These are phyloP conservation scores for Cymbidium sinense DNA, from an alignment of 106 monocot species.

Conservation along the genomic window DNA sequence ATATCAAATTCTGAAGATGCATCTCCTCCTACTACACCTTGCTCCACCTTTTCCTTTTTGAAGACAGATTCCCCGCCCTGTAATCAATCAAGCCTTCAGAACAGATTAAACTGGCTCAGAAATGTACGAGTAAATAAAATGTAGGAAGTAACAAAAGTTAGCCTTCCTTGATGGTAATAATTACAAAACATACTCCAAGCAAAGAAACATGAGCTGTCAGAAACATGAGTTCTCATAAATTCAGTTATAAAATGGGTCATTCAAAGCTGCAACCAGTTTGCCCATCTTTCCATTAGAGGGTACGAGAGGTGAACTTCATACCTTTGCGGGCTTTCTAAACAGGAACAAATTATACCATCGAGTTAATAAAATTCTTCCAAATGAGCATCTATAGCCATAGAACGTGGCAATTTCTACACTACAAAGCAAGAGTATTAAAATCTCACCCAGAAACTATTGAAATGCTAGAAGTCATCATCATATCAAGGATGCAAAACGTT, in stretches of 20 bases:
- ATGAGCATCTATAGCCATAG: neutral
- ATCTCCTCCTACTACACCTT: constrained; percentile 3
- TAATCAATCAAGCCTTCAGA: neutral
- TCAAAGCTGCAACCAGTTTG: neutral
- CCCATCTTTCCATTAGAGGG: neutral
- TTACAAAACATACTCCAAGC: neutral
- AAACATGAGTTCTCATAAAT: too few species aligned
- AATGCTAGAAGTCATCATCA: neutral
- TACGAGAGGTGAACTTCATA: neutral
- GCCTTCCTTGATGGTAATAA: neutral
- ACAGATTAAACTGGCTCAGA: constrained; percentile 1
- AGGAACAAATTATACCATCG: neutral
- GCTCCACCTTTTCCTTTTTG: constrained; percentile 5
- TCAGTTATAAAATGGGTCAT: neutral
- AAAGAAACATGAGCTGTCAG: neutral
- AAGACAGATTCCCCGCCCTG: neutral
- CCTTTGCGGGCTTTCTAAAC: neutral
- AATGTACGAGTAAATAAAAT: neutral
- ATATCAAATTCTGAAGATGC: constrained; percentile 4
- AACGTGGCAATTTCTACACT: neutral
- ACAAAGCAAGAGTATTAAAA: neutral
- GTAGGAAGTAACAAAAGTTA: neutral
- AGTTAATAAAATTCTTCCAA: neutral
- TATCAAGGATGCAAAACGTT: neutral
- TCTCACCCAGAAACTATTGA: neutral